These are phyloP conservation scores for Omphalea diandra DNA, from an alignment of 441 rosid species.

Conservation along the genomic window DNA sequence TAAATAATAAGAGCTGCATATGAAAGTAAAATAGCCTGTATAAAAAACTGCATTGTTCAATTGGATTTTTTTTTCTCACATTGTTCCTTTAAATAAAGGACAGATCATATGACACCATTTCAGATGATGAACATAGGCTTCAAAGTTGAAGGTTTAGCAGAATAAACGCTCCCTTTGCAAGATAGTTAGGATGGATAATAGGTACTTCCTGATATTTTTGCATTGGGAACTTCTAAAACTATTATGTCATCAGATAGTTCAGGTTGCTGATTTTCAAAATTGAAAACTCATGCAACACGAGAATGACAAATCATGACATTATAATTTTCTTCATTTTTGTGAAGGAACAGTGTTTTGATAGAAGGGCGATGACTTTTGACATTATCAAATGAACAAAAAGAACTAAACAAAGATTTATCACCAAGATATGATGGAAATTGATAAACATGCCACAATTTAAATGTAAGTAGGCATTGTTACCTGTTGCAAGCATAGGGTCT, in stretches of 20 bases:
- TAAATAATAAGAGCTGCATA: neutral
- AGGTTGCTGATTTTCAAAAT: neutral
- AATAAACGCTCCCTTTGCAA: neutral
- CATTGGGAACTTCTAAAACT: neutral
- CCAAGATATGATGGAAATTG: neutral
- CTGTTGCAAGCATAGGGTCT: slow-evolving; percentile 91
- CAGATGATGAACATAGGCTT: neutral
- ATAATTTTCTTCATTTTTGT: neutral
- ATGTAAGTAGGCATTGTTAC: slow-evolving; percentile 32
- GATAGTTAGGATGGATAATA: neutral
- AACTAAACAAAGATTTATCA: neutral
- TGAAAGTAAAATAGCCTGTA: neutral
- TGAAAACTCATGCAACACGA: neutral
- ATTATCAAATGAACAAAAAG: neutral
- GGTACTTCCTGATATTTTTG: neutral
- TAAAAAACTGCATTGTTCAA: neutral
- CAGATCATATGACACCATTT: neutral
- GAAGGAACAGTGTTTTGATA: neutral
- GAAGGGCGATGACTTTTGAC: neutral
- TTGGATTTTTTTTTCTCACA: neutral
- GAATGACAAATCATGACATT: neutral
- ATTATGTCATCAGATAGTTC: neutral
- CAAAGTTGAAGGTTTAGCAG: neutral
- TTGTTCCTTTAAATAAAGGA: neutral
- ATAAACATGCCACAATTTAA: neutral